Evolutionary conservation across 2,329 filamentous ascomycete genomes (phyloP), one percentile per base, ranked within the genome.

Genomic region (Nothophoma quercina): DNA sequence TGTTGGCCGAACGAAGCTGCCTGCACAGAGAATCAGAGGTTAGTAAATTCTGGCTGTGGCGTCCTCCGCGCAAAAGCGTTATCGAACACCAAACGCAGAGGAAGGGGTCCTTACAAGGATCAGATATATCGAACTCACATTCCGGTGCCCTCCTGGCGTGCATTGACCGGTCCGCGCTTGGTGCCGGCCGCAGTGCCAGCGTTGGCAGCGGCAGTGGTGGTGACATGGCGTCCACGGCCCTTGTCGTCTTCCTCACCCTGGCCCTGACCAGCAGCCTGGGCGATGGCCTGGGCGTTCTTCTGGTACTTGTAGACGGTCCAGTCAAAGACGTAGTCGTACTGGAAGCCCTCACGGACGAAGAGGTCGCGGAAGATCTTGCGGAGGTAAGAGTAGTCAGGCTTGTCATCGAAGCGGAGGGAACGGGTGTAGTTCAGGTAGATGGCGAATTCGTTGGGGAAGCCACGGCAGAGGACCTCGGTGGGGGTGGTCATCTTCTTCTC

Each of bases 401-500:
- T 98, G 83, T 99, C 95, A 75, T 99, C 95, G 80, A 99, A 99
- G 68, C 95, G 93, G 64, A 99, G 91, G 51, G 93, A 97, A 58
- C 95, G 91, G 46, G 93, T 98, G 84, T 99, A 98, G 88, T 98
- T 98, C 60, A 99, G 85, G 79, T 99, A 99, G 78, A 98, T 98
- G 81, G 93, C 93, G 70, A 99, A 99, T 81, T 99, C 95, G 78
- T 98, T 97, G 69, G 95, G 95, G 83, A 99, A 98, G 65, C 95
- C 95, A 77, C 93, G 92, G 88, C 95, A 99, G 41, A 99, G 90
- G 40, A 97, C 93, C 80, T 99, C 93, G 67, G 93, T 98, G 7
- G 95, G 93, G 3, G 95, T 99, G 12, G 95, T 99, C 95, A 98
- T 98, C 91, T 99, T 99, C 88, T 99, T 99, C 85, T 99, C 95